Evolutionary conservation across 2,329 filamentous ascomycete species (phyloP), one percentile per base, ranked within the genome.

Genomic region (Talaromyces pinophilus): DNA sequence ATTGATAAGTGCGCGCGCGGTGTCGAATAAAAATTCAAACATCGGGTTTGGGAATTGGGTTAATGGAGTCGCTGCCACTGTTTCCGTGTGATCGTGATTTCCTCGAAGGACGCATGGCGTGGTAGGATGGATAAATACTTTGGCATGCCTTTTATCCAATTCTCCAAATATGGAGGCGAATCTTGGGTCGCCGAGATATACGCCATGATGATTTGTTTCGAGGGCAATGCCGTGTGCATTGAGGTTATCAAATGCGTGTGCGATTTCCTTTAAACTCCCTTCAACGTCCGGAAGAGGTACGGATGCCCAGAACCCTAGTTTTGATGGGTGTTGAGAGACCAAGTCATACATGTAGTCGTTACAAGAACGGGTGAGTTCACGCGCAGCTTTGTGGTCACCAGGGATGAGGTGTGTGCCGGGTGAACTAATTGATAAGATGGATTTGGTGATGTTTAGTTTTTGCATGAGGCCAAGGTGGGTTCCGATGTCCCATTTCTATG

Each of bases 101-200:
- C 48, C 50, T 44, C 17, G 50, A 17, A 57, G 13, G 44, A 50
- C 5, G 13, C 64, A 66, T 40, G 59, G 59, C 2, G 64, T 62
- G n/a, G 84, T 86, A 0, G 84, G 85, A 64, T 87, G 85, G 55
- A 86, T 81, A 71, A 87, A 87, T 0, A 86, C 76, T 1, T 78
- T 81, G 0, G 82, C 82, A 3, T 81, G 76, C 1, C 82, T 72
- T 2, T 73, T 69, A 63, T 86, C 82, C 30, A 87, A 72, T 42
- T 79, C 81, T 1, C 80, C 76, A 68, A 84, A 86, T 13, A 87
- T 75, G 0, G 76, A 73, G 25, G 82, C 79, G 33, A 87, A 77
- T 1, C 68, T 70, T 0, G 74, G 67, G 67, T 84, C 80, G 3
- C 85, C 85, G 0, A 86, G 72, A 70, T 87, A 87, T 13, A 79